phyloP scores from a whole-genome alignment of 257 asterid genomes.

The Ehretia macrophylla region DNA sequence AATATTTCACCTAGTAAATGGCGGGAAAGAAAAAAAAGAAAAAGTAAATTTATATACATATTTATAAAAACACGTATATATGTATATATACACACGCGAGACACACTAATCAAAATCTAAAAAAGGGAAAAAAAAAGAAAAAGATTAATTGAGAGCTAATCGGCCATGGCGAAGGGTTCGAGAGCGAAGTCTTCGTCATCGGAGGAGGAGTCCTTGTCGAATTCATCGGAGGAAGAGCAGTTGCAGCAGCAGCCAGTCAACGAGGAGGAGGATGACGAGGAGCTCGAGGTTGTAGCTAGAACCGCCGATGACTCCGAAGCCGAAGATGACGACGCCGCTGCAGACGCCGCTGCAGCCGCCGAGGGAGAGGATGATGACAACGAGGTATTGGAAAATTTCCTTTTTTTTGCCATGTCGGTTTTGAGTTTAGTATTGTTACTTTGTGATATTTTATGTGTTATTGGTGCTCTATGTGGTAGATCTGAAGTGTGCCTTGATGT shows the following conservation, averaged over 20 bases:
- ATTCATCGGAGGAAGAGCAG: conserved; percentile 63
- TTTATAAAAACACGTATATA: no score
- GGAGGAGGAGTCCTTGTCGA: conserved; percentile 36
- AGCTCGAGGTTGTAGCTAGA: conserved; percentile 87
- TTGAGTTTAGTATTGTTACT: not conserved
- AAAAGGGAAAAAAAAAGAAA: not conserved
- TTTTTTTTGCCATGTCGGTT: not conserved
- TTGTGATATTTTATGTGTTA: not conserved
- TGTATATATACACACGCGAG: no score
- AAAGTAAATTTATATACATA: no score
- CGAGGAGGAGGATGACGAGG: conserved; percentile 92
- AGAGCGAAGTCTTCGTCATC: conserved; percentile 39
- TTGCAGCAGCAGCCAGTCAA: conserved; percentile 29
- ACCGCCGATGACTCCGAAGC: conserved; percentile 76
- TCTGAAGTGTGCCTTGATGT: conserved; percentile 9
- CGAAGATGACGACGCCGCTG: conserved; percentile 40
- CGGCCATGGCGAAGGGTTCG: conserved; percentile 29
- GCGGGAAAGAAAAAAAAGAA: conserved; percentile 24
- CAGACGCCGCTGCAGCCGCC: conserved; percentile 23
- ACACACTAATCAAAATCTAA: not conserved
- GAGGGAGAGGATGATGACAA: conserved; percentile 55
- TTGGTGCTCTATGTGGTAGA: conserved; percentile 13
- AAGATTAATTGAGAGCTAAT: not conserved
- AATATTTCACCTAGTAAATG: conserved; percentile 15
- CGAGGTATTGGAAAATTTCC: conserved; percentile 36